phyloP scores from a whole-genome alignment of 2,329 filamentous ascomycete species.

The Epichloe gansuensis region DNA sequence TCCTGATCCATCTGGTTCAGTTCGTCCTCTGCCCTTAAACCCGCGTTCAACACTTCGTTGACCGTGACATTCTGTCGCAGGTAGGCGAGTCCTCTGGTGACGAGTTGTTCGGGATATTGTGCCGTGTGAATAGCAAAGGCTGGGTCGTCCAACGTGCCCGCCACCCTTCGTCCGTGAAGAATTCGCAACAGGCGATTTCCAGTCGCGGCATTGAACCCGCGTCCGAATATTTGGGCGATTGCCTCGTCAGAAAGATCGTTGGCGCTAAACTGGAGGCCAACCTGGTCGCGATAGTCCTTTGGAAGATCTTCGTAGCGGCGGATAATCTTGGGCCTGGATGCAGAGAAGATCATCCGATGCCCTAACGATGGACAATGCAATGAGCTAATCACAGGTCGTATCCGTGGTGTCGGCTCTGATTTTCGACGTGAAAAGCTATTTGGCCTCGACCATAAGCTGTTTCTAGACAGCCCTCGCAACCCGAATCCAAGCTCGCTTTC shows the following conservation, averaged over 20 bases:
- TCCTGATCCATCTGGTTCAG: slow-evolving; percentile 38
- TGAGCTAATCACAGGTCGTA: not conserved
- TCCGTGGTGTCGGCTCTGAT: slow-evolving; percentile 3
- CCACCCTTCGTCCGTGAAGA: slow-evolving; percentile 50
- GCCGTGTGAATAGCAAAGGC: slow-evolving; percentile 35
- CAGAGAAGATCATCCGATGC: slow-evolving; percentile 23
- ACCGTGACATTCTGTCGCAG: slow-evolving; percentile 42
- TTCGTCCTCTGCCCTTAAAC: slow-evolving; percentile 51
- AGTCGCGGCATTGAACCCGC: slow-evolving; percentile 26
- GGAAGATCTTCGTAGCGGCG: slow-evolving; percentile 48
- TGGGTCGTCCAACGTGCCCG: slow-evolving; percentile 51
- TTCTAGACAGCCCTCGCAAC: slow-evolving; percentile 9
- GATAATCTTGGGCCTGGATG: slow-evolving; percentile 24
- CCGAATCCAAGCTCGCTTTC: not conserved
- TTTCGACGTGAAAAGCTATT: not conserved
- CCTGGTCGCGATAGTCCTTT: slow-evolving; percentile 40
- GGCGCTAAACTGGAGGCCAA: slow-evolving; percentile 40
- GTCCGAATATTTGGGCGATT: slow-evolving; percentile 37
- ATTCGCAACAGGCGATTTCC: slow-evolving; percentile 46
- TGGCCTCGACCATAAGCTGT: not conserved
- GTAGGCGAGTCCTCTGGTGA: slow-evolving; percentile 38
- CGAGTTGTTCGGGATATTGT: slow-evolving; percentile 28
- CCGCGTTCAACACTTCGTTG: slow-evolving; percentile 49
- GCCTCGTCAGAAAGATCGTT: slow-evolving; percentile 37
- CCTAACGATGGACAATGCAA: slow-evolving; percentile 6